Percentiles rank a stretch among this genome's conserved stretches.
Conservation (phyloP, 1,284 basidiomycete genomes). For the Ceratobasidium theobromae region DNA sequence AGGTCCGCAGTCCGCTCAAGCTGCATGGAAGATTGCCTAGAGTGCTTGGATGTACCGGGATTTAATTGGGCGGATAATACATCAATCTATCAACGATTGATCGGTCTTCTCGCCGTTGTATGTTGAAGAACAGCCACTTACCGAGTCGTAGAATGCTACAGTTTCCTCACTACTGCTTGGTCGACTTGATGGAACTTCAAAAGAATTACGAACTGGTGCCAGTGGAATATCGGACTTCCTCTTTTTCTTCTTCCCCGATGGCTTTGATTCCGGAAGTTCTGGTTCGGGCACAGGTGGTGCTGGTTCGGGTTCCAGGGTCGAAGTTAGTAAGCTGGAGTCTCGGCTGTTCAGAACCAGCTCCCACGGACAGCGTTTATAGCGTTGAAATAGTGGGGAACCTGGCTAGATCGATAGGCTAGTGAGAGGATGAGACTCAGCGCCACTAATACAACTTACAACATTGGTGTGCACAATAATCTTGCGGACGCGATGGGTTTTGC, state of each 20-base stretch:
- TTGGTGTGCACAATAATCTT: conserved; percentile 87
- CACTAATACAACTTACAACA: conserved; percentile 56
- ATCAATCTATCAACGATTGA: conserved; percentile 69
- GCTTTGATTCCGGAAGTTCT: neutral
- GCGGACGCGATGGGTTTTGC: conserved; percentile 67
- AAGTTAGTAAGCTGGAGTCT: conserved; percentile 56
- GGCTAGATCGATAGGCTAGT: conserved; percentile 52
- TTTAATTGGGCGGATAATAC: conserved; percentile 48
- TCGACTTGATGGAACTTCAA: neutral
- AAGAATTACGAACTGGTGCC: neutral
- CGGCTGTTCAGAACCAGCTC: conserved; percentile 70
- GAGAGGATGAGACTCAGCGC: neutral
- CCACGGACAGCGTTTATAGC: conserved; percentile 88
- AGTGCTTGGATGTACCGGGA: conserved; percentile 61
- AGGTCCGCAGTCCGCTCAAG: conserved; percentile 78
- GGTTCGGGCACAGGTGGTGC: conserved; percentile 2
- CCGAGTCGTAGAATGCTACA: neutral
- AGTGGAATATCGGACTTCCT: neutral
- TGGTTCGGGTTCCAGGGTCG: conserved; percentile 24
- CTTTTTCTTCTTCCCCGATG: conserved; percentile 19
- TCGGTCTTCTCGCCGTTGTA: conserved; percentile 51
- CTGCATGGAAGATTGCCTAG: conserved; percentile 78
- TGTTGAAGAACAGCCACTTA: conserved; percentile 29
- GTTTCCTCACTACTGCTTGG: conserved; percentile 11
- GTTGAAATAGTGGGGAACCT: conserved; percentile 82